phyloP scores from a whole-genome alignment of 257 asterid species.

The Solanum pinnatisectum region DNA sequence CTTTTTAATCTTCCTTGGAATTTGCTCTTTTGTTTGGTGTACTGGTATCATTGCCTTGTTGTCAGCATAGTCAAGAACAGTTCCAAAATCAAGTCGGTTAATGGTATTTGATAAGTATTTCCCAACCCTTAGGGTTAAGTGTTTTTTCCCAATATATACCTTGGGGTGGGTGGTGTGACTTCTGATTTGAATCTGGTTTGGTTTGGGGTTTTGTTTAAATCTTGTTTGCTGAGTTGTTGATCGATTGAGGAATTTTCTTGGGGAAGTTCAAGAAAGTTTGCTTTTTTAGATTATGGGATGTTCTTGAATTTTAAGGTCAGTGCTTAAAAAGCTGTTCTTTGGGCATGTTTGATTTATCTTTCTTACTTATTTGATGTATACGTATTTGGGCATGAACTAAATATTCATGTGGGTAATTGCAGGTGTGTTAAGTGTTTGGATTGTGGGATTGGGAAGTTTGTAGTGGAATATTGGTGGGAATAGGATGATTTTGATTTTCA shows the following conservation, averaged over 20 bases:
- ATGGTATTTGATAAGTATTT: not conserved
- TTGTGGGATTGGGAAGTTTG: not conserved
- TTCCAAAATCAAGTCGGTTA: not conserved
- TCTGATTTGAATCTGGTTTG: not conserved
- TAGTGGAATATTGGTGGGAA: not conserved
- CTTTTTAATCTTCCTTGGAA: not conserved
- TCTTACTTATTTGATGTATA: not conserved
- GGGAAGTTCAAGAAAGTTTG: not conserved
- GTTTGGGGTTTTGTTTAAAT: not conserved
- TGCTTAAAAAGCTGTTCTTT: not conserved
- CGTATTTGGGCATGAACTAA: not conserved
- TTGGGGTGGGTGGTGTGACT: not conserved
- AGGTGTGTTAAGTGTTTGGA: not conserved
- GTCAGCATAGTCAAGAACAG: not conserved
- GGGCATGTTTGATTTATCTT: not conserved
- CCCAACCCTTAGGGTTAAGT: not conserved
- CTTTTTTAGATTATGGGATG: not conserved
- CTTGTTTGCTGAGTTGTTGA: not conserved
- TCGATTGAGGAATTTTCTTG: not conserved
- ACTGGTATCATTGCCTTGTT: not conserved
- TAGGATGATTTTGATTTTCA: constrained; percentile 8
- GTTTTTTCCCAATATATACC: not conserved
- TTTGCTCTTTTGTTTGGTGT: not conserved
- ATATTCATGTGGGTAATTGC: not conserved
- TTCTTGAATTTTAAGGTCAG: not conserved